Conservation (phyloP, 2,329 filamentous ascomycete genomes). For the Fusarium fracticaudum region DNA sequence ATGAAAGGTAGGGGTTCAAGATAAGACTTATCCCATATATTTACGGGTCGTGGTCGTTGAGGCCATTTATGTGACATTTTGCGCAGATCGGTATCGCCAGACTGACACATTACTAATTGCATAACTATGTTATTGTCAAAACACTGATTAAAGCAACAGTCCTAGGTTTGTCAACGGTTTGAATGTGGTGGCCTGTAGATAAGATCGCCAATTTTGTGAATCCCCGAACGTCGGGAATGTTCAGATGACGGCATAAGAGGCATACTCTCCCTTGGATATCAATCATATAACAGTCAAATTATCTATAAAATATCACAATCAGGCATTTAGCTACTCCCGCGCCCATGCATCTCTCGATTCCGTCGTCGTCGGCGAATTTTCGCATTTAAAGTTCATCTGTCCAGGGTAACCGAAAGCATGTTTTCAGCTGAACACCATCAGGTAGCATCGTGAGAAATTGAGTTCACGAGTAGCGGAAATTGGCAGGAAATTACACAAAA, state of each 20-base stretch:
- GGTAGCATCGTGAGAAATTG: background rate
- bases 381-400: background rate
- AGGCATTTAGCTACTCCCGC: too few species aligned
- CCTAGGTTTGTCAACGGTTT: too few species aligned
- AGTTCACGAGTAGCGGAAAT: constrained; percentile 2
- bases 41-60: background rate
- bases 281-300: too few species aligned
- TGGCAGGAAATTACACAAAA: background rate
- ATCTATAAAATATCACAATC: too few species aligned
- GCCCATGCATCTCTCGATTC: too few species aligned
- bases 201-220: too few species aligned
- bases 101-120: too few species aligned
- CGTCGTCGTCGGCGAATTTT: background rate
- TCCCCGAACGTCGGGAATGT: accelerated
- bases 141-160: too few species aligned
- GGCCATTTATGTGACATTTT: background rate
- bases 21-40: background rate
- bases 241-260: too few species aligned
- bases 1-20: accelerated
- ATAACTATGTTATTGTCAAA: too few species aligned
- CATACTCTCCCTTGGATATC: too few species aligned
- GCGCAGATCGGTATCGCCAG: accelerated
- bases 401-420: background rate
- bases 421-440: background rate
- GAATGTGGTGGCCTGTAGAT: too few species aligned